Base-by-base conservation (phyloP, 176 grass and related monocot species). In the Ensete glaucum region DNA sequence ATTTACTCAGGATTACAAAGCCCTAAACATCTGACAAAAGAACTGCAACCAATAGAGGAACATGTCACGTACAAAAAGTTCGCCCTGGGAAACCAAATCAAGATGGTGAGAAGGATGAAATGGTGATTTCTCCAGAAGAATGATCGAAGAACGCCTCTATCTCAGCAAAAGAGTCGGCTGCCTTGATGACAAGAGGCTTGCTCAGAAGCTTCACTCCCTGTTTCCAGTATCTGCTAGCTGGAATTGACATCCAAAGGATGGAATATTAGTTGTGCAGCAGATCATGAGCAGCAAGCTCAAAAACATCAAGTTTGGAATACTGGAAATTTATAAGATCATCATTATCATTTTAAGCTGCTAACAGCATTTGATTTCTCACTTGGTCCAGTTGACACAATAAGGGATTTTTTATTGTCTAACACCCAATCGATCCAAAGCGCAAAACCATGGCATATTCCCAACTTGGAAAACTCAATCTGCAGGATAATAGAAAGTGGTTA, bases 391-490 rank as follows among this genome's bases (percentile, higher is more conserved):
- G 79, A 74, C 69, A 96, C 12, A 23, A 87, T 53, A 52, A 64
- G 65, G 25, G 85, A 90, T 1, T 53, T 81, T 15, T 72, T 86
- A 58, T 92, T 82, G 53, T 90, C 83, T 25, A 96, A 81, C 52
- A 89, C 78, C 93, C 93, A 96, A 75, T 92, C 93, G 10, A 96
- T 92, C 93, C 93, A 96, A 69, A 96, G 20, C 9, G 52, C 89
- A 0, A 90, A 92, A 77, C 93, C 93, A 54, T 96, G 93, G 70
- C 93, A 96, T n/a, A 71, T 57, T 27, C 93, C 93, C 13, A 78
- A 60, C 4, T 86, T 50, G 9, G 48, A 66, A 73, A 96, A 92
- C 64, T 81, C n/a, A 10, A 96, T 86, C 89, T 96, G 60, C 24
- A 12, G 34, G 67, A 72, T 43, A 64, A 9, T 20, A 23, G 11